Evolutionary conservation across 441 rosid species (phyloP), one percentile per base, ranked within the genome.

Genomic region (Jatropha podagrica): DNA sequence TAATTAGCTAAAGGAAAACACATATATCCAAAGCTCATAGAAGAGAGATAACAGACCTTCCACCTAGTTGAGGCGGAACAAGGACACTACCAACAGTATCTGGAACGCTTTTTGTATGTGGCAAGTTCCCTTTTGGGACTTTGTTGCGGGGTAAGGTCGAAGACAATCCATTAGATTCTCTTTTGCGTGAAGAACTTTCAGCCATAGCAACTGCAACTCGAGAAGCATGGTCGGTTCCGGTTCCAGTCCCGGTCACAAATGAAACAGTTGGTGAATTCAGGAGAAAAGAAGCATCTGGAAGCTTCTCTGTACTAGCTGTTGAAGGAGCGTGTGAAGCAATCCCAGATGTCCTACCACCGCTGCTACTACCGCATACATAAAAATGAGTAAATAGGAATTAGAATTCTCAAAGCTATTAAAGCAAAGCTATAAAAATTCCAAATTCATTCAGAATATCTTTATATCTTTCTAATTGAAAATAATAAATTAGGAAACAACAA

Each of bases 21-120:
- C 52, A 48, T 13, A 48, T 48, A 48, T 10, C 11, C 14, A 4
- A 48, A 5, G 14, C 8, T 2, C 18, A 54, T 15, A 15, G 23
- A 17, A 54, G 20, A 52, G 56, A 15, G 58, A 15, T 13, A 52
- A 10, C 89, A 71, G 52, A 92, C 98, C 97, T 92, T 81, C 98
- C 98, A 40, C 80, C 80, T 63, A 94, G 90, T 91, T 94, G 98
- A 61, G 97, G 98, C 18, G 98, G 98, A 63, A 92, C 84, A 61
- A 94, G 86, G 78, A 83, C 8, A 49, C 90, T 90, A 26, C 90
- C 84, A 9, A 74, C 83, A 32, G 97, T 92, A 12, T 91, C 97
- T 4, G 90, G 91, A 75, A 84, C 72, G 76, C 75, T 85, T 89
- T 81, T 92, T 3, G 86, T 65, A 76, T 83, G 88, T 38, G 81